Conservation (phyloP, 148 eudicot species). For the Fagopyrum esculentum region DNA sequence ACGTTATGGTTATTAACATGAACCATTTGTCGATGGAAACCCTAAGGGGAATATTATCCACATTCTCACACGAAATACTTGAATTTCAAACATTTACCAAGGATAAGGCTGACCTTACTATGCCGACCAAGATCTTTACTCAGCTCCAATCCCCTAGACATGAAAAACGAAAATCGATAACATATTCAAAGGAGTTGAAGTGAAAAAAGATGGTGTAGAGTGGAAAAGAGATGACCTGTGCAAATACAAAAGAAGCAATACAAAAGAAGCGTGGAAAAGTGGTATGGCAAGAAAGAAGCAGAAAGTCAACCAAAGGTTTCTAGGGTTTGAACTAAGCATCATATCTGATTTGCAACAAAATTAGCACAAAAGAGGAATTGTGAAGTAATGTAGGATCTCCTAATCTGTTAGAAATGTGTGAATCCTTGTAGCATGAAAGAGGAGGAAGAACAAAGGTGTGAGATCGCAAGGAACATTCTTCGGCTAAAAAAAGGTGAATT, state of each 20-base stretch:
- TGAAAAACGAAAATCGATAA: not conserved
- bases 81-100: not conserved
- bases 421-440: not conserved
- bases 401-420: not conserved
- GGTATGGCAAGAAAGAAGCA: not conserved
- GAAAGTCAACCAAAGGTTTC: not conserved
- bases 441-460: not conserved
- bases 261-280: not conserved
- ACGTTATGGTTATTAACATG: too few species aligned
- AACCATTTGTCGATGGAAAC: too few species aligned
- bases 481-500: not conserved
- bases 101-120: constrained; percentile 42
- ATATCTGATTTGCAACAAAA: not conserved
- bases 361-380: not conserved
- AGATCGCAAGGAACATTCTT: not conserved
- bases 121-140: constrained; percentile 65
- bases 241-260: constrained; percentile 1
- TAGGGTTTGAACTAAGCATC: not conserved
- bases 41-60: too few species aligned
- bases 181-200: not conserved
- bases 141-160: constrained; percentile 33
- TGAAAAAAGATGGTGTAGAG: not conserved
- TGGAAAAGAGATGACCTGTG: not conserved
- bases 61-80: too few species aligned
- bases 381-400: not conserved